phyloP scores from a whole-genome alignment of 2,329 filamentous ascomycete species.

The Stachybotrys chlorohalonatus region DNA sequence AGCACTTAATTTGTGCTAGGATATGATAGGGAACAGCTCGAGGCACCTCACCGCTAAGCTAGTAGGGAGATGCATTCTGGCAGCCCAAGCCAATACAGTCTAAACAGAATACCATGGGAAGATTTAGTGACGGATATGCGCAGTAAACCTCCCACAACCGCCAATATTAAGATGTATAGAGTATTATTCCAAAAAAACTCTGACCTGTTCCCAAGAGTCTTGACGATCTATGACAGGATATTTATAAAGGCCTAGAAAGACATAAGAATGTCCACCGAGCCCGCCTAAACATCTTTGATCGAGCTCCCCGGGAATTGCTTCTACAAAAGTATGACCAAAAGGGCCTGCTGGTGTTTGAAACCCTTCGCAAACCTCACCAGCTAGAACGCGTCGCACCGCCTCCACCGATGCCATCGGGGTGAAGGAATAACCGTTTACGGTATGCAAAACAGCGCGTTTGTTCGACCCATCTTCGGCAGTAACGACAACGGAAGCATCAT shows the following conservation, averaged over 20 bases:
- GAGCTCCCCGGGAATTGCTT: conserved; percentile 4
- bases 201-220: too few species aligned
- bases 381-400: conserved; percentile 6
- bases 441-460: conserved; percentile 7
- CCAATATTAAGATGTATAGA: too few species aligned
- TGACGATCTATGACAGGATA: too few species aligned
- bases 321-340: conserved; percentile 8
- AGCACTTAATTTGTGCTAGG: too few species aligned
- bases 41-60: too few species aligned
- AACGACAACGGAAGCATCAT: conserved; percentile 8
- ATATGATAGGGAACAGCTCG: too few species aligned
- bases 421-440: conserved; percentile 12
- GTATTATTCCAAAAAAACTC: too few species aligned
- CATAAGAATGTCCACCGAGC: neutral
- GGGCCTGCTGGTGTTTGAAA: conserved; percentile 10
- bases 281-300: neutral
- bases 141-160: too few species aligned
- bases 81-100: too few species aligned
- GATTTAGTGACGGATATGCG: too few species aligned
- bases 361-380: conserved; percentile 5
- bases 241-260: neutral
- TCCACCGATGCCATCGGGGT: conserved; percentile 8
- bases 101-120: too few species aligned
- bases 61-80: too few species aligned
- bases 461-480: conserved; percentile 2